These are phyloP conservation scores for Dictyostelium purpureum DNA, from an alignment of 78 protist genomes.

Conservation along the genomic window DNA sequence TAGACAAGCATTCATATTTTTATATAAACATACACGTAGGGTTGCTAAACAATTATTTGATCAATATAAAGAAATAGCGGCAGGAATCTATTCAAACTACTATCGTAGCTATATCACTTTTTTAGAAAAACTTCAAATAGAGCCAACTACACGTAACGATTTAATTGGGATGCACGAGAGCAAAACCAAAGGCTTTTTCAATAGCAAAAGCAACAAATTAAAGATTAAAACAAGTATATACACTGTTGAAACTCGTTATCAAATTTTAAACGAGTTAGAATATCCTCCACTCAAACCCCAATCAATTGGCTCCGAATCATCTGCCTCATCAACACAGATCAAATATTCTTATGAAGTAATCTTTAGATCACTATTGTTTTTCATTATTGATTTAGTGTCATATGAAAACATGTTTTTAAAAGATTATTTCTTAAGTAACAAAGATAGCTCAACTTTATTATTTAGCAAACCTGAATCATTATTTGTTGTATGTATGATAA, in stretches of 20 bases:
- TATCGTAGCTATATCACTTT: conserved; percentile 20
- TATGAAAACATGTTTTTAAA: conserved; percentile 58
- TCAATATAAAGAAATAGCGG: conserved; percentile 52
- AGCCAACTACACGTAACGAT: conserved; percentile 37
- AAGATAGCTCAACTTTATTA: conserved; percentile 3
- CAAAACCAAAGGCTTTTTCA: conserved; percentile 52
- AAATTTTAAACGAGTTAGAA: conserved; percentile 24
- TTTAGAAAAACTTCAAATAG: conserved; percentile 34
- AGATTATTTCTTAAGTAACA: conserved; percentile 14
- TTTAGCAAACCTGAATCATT: conserved; percentile 37
- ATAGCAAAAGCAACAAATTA: conserved; percentile 43
- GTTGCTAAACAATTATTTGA: conserved; percentile 44
- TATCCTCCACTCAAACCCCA: conserved; percentile 26
- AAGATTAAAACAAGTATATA: conserved; percentile 25
- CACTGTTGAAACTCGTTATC: conserved; percentile 25
- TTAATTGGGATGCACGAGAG: conserved; percentile 21
- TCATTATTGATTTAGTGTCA: conserved; percentile 10
- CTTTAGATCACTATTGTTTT: conserved; percentile 44
- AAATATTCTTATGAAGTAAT: conserved; percentile 43
- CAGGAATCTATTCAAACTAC: conserved; percentile 12
- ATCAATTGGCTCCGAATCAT: background rate
- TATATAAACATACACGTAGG: conserved; percentile 33
- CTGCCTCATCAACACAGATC: conserved; percentile 23
- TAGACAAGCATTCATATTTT: conserved; percentile 66
- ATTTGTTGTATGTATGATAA: background rate